A percentile compares a stretch with the other conserved stretches of the same genome.
phyloP scores from a whole-genome alignment of 345 rosid species.

The Moringa oleifera region DNA sequence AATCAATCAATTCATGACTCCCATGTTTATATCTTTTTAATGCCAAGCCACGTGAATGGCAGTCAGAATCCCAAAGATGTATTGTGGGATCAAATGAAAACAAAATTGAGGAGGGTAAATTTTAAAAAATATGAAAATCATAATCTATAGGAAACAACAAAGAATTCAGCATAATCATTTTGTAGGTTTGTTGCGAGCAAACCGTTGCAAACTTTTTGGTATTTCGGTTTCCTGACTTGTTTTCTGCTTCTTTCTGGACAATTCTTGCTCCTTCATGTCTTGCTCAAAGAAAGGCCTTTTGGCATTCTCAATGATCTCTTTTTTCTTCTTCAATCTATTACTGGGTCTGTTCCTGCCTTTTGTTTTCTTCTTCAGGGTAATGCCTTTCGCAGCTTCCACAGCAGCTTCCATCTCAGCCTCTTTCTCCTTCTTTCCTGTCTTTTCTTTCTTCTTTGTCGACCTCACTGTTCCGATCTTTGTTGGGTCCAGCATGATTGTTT shows the following conservation, averaged over 20 bases:
- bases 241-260: conserved; percentile 54
- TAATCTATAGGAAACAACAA: too few species aligned
- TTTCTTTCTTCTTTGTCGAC: conserved; percentile 51
- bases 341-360: conserved; percentile 85
- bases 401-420: conserved; percentile 71
- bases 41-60: too few species aligned
- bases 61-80: too few species aligned
- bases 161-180: background rate
- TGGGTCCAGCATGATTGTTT: conserved; percentile 87
- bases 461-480: conserved; percentile 75
- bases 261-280: conserved; percentile 21
- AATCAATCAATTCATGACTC: too few species aligned
- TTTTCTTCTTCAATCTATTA: conserved; percentile 56
- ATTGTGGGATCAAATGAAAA: too few species aligned
- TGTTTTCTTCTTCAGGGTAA: conserved; percentile 58
- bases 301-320: conserved; percentile 41
- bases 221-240: conserved; percentile 35
- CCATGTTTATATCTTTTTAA: too few species aligned
- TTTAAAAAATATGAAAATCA: too few species aligned
- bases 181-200: conserved; percentile 36
- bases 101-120: too few species aligned
- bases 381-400: conserved; percentile 47
- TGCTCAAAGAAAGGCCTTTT: conserved; percentile 74
- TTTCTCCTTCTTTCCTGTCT: conserved; percentile 44
- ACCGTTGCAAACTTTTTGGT: conserved; percentile 56